Evolutionary conservation across 345 rosid genomes (phyloP).

Genomic region (Erucastrum elatum): DNA sequence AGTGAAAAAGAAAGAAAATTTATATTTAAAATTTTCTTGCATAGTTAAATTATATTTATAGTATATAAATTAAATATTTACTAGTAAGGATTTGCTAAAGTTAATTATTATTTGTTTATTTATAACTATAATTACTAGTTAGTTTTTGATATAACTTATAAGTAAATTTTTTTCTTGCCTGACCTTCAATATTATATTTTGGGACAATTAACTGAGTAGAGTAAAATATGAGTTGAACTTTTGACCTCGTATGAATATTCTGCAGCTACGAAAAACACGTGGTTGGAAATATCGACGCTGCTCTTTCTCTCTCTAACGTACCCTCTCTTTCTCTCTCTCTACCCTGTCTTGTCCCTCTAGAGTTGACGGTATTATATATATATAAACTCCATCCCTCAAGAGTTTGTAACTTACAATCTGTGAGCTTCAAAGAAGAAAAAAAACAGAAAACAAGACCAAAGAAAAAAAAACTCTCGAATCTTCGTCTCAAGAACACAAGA

Average conservation of each 20-base stretch:
- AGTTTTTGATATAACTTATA: background rate
- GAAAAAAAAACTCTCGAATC: background rate
- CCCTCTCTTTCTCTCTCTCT: conserved; percentile 14
- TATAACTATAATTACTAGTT: too few species aligned
- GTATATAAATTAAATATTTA: too few species aligned
- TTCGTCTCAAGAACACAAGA: background rate
- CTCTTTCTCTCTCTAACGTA: background rate
- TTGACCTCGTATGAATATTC: background rate
- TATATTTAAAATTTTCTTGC: too few species aligned
- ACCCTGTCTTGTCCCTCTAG: conserved; percentile 29
- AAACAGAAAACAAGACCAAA: background rate
- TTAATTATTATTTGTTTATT: background rate
- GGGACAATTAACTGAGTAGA: background rate
- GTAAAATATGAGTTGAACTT: conserved; percentile 21
- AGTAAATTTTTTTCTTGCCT: too few species aligned
- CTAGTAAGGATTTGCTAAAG: too few species aligned
- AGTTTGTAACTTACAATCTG: conserved; percentile 32
- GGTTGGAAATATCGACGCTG: conserved; percentile 41
- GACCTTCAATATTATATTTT: conserved; percentile 4
- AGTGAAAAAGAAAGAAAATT: too few species aligned
- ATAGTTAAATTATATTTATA: too few species aligned
- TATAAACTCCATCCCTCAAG: conserved; percentile 23
- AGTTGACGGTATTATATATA: conserved; percentile 30
- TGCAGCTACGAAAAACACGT: conserved; percentile 8
- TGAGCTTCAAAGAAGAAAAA: conserved; percentile 5